Percentiles rank a stretch among this genome's conserved stretches.
phyloP scores from a whole-genome alignment of 108 stramenopile genomes.

The Discostella stelligeroides region DNA sequence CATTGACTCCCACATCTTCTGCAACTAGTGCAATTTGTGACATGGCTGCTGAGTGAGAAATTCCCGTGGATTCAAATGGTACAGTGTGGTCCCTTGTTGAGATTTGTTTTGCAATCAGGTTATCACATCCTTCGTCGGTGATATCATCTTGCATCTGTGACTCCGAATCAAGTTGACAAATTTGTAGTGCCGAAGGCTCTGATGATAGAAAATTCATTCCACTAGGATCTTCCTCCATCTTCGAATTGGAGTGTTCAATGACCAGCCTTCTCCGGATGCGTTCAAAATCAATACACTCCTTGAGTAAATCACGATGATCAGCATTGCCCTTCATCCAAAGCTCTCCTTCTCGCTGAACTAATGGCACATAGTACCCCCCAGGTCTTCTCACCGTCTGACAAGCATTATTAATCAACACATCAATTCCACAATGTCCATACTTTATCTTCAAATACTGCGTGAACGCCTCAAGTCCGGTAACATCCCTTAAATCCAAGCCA shows the following conservation, averaged over 20 bases:
- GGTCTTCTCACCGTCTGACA: conserved; percentile 93
- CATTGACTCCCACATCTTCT: conserved; percentile 84
- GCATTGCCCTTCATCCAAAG: conserved; percentile 67
- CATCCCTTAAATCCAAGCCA: conserved; percentile 86
- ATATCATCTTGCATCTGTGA: conserved; percentile 5
- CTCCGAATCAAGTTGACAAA: conserved; percentile 4
- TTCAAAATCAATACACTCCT: conserved; percentile 75
- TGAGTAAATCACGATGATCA: conserved; percentile 60
- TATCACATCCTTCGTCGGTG: neutral
- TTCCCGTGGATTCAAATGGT: conserved; percentile 75
- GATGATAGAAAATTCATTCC: conserved; percentile 14
- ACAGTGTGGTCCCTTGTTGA: conserved; percentile 16
- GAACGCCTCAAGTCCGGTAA: conserved; percentile 84
- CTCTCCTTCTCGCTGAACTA: conserved; percentile 66
- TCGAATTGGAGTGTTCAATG: conserved; percentile 40
- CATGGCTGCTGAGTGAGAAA: conserved; percentile 84
- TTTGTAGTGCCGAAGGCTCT: conserved; percentile 13
- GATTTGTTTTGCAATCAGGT: conserved; percentile 8
- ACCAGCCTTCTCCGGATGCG: conserved; percentile 57
- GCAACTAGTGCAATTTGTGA: conserved; percentile 82
- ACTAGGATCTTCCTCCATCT: neutral
- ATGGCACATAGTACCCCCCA: conserved; percentile 77
- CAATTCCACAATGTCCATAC: conserved; percentile 67
- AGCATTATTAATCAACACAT: conserved; percentile 91
- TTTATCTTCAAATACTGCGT: conserved; percentile 68